Percentiles rank a stretch among this genome's conserved stretches.
Conservation (phyloP, 75 land plant genomes). For the Isoetes taiwanensis region DNA sequence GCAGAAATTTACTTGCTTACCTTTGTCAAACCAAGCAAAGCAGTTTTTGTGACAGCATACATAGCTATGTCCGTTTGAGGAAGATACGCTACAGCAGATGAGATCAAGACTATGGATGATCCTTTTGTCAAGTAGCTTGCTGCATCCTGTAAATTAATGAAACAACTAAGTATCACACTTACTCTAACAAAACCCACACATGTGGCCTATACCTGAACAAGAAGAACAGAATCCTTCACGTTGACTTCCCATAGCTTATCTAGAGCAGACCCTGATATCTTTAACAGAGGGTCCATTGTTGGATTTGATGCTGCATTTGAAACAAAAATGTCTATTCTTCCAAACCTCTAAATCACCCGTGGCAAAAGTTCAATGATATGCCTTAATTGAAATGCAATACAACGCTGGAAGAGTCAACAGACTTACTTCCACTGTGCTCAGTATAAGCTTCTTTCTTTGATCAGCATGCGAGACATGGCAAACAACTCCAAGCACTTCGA, state of each 20-base stretch:
- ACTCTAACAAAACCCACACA: too few relatives aligned
- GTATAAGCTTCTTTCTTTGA: conserved; percentile 61
- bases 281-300: conserved; percentile 40
- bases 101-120: conserved; percentile 67
- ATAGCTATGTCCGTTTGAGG: conserved; percentile 47
- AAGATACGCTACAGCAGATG: conserved; percentile 57
- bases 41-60: conserved; percentile 96
- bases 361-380: too few relatives aligned
- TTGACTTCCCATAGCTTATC: conserved; percentile 96
- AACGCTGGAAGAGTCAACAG: too few relatives aligned
- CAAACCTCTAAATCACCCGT: conserved; percentile 53
- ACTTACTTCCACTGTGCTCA: conserved; percentile 52
- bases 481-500: conserved; percentile 63
- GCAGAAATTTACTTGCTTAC: conserved; percentile 31
- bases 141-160: conserved; percentile 62
- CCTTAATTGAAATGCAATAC: too few relatives aligned
- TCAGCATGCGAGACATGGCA: conserved; percentile 77
- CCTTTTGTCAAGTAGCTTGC: conserved; percentile 57
- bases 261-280: conserved; percentile 52
- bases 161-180: too few relatives aligned
- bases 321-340: conserved; percentile 78
- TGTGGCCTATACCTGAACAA: conserved; percentile 58
- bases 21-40: conserved; percentile 92
- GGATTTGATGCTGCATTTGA: conserved; percentile 97
- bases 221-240: conserved; percentile 60